Conservation (phyloP, 495 filamentous ascomycete genomes). For the Tuber umbilicatum region DNA sequence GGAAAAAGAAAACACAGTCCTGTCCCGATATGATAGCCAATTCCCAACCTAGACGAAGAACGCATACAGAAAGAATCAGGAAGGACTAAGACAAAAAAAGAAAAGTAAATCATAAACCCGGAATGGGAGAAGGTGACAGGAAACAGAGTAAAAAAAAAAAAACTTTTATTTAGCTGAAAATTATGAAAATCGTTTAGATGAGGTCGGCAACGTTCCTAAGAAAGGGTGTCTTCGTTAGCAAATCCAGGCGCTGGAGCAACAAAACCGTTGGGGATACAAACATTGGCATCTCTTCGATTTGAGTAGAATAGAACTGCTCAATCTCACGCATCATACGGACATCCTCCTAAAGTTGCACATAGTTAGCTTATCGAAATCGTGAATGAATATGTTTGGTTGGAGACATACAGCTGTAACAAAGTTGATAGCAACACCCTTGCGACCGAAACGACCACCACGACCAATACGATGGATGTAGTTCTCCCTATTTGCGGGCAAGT, state of each 20-base stretch:
- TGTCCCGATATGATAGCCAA: background rate
- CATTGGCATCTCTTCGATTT: constrained; percentile 82
- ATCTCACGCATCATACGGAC: constrained; percentile 99
- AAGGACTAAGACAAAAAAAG: background rate
- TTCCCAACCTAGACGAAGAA: background rate
- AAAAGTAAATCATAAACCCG: background rate
- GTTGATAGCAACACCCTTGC: constrained; percentile 99
- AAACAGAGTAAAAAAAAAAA: background rate
- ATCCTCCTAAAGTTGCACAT: constrained; percentile 56
- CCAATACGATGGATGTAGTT: constrained; percentile 99
- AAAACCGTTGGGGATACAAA: constrained; percentile 18
- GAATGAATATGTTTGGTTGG: background rate
- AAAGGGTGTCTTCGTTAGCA: constrained; percentile 15
- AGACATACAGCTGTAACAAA: constrained; percentile 72
- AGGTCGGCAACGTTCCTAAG: constrained; percentile 63
- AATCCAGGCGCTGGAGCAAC: background rate
- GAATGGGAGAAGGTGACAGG: background rate
- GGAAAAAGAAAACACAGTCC: background rate
- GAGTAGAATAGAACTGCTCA: constrained; percentile 55
- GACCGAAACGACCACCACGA: constrained; percentile 96
- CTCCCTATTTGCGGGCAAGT: constrained; percentile 95
- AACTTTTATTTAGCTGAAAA: constrained; percentile 17
- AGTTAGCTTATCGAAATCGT: constrained; percentile 12
- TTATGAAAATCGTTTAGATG: constrained; percentile 44
- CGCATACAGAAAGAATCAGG: background rate